Conservation (phyloP, 352 stramenopile species). For the Phytophthora meadii region DNA sequence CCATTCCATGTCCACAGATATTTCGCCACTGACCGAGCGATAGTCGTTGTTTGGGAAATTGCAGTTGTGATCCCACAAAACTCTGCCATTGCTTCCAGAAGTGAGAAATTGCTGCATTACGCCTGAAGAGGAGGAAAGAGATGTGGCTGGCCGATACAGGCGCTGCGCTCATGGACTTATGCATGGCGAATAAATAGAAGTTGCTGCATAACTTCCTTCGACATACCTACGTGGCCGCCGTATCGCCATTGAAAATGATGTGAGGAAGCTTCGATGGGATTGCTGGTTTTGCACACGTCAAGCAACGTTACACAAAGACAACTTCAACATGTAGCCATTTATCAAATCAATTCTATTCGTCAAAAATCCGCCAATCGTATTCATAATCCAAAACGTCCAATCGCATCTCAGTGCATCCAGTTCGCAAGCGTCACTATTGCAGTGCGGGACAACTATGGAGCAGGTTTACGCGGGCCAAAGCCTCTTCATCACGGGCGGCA, state of each 20-base stretch:
- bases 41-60: constrained; percentile 33
- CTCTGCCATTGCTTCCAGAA: constrained; percentile 13
- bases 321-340: constrained; percentile 18
- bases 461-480: constrained; percentile 63
- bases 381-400: constrained; percentile 1
- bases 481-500: constrained; percentile 88
- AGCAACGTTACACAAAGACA: not conserved
- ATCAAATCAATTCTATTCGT: not conserved
- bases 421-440: constrained; percentile 11
- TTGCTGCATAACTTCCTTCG: not conserved
- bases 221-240: not conserved
- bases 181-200: constrained; percentile 1
- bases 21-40: constrained; percentile 20
- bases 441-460: constrained; percentile 44
- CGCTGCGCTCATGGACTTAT: too few relatives aligned
- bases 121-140: constrained; percentile 1
- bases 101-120: too few relatives aligned
- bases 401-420: constrained; percentile 14
- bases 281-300: not conserved
- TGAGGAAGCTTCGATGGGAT: constrained; percentile 15
- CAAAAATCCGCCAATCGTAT: constrained; percentile 8
- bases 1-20: constrained; percentile 38
- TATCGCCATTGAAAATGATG: constrained; percentile 13
- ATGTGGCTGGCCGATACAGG: not conserved
- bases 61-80: constrained; percentile 37